Evolutionary conservation across 257 asterid genomes (phyloP), one percentile per base, ranked within the genome.

Genomic region (Petrea volubilis): DNA sequence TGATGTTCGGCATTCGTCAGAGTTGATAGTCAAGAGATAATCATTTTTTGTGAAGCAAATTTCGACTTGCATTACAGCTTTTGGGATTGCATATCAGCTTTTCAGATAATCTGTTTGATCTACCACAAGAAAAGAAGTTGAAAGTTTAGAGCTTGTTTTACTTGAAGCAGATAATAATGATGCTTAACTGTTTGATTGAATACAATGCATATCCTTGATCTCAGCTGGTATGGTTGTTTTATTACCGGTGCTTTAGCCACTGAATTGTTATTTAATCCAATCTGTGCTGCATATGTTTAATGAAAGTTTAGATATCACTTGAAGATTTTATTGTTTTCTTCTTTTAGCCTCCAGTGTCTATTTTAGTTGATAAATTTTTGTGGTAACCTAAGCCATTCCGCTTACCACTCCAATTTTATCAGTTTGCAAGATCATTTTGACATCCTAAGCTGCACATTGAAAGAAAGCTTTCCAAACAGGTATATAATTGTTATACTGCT

Each of bases 381-480:
- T 47, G 10, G 40, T 46, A 52, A 46, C 11, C 9, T 34, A 33
- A 20, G 38, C 52, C 55, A 38, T 38, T 55, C 74, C 2, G 63
- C 29, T 6, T 23, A 58, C 5, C 20, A 21, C 25, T 50, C 20
- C 50, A 67, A 14, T 33, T 49, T 31, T 50, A 20, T 36, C n/a
- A n/a, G n/a, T n/a, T n/a, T n/a, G n/a, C n/a, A 11, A 47, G 52
- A 11, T 53, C 17, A 11, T 17, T 21, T 57, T 46, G 23, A 59
- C 53, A 52, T 33, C 79, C 57, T 17, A 25, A 67, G 27, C 51
- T 49, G 63, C 60, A 61, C 17, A 15, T 11, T 34, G 49, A 33
- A 7, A 24, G 14, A 58, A 12, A 8, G 17, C 13, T 43, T 18
- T 41, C 53, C 29, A 13, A 70, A 29, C 23, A 59, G 43, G 46